Evolutionary conservation across 2,329 filamentous ascomycete species (phyloP).

Genomic region (Colletotrichum abscissum): DNA sequence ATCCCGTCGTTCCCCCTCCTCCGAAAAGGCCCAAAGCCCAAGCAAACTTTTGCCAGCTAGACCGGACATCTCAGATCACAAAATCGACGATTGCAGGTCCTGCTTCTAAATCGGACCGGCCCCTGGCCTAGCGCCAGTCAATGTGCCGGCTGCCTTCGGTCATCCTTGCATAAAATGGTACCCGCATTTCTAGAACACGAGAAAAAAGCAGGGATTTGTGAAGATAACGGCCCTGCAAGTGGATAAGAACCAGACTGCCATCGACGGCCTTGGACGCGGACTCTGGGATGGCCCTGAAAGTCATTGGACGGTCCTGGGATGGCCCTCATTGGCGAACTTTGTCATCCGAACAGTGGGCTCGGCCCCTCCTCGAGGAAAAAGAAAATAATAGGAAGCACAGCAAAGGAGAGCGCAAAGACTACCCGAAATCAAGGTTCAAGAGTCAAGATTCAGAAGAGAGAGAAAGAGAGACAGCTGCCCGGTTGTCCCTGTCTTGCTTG

Average conservation of each 20-base stretch:
- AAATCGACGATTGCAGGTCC: slow-evolving; percentile 28
- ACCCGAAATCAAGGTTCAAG: too few species aligned
- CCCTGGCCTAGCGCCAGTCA: slow-evolving; percentile 31
- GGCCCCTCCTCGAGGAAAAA: background rate
- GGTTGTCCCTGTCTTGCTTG: background rate
- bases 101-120: slow-evolving; percentile 35
- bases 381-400: background rate
- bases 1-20: background rate
- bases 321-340: slow-evolving; percentile 9
- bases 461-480: background rate
- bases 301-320: background rate
- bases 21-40: background rate
- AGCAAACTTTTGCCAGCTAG: slow-evolving; percentile 8
- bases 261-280: slow-evolving; percentile 10
- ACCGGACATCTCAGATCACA: slow-evolving; percentile 24
- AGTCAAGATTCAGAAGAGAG: background rate
- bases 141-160: slow-evolving; percentile 24
- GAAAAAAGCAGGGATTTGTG: slow-evolving; percentile 28
- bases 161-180: background rate
- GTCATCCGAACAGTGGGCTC: slow-evolving; percentile 16
- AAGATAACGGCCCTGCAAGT: slow-evolving; percentile 30
- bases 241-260: slow-evolving; percentile 7
- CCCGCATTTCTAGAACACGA: slow-evolving; percentile 34
- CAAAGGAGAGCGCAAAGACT: background rate
- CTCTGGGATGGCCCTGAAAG: background rate